These are phyloP conservation scores for Coemansia sp. DNA, from an alignment of 192 early-diverging fungal genomes.

Conservation along the genomic window DNA sequence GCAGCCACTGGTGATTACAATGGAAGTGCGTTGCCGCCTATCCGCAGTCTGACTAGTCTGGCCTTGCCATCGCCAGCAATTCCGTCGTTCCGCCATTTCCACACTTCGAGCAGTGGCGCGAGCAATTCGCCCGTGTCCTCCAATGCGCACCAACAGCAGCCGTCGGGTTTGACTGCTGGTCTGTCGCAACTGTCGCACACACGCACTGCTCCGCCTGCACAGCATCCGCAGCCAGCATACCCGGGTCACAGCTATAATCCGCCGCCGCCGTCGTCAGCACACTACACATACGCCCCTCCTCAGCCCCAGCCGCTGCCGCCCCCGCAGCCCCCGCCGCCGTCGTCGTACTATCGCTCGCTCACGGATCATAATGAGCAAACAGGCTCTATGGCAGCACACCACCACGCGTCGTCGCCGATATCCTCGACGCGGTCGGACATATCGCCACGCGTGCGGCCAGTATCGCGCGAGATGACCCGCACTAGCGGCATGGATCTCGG, in stretches of 20 bases:
- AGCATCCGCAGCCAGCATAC: neutral
- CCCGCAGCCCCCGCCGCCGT: neutral
- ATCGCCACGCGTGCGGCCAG: neutral
- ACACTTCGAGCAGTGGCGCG: neutral
- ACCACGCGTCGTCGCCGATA: neutral
- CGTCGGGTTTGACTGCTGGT: neutral
- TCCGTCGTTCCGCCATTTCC: conserved; percentile 6
- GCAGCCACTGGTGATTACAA: neutral
- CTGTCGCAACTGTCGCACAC: neutral
- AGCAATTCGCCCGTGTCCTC: conserved; percentile 1
- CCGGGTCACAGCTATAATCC: neutral
- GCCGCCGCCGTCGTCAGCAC: neutral
- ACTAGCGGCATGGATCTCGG: neutral
- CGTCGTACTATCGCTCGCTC: neutral
- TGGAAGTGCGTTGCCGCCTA: conserved; percentile 27
- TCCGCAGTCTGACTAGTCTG: conserved; percentile 31
- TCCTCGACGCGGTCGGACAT: neutral
- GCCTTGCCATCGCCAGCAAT: neutral
- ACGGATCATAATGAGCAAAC: neutral
- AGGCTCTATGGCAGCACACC: neutral
- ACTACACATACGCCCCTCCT: conserved; percentile 1
- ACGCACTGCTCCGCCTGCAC: neutral
- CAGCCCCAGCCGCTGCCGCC: neutral
- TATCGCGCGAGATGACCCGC: neutral
- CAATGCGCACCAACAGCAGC: neutral